Evolutionary conservation across 2,329 filamentous ascomycete genomes (phyloP), one percentile per base, ranked within the genome.

Genomic region (Ophiosphaerella narmari): DNA sequence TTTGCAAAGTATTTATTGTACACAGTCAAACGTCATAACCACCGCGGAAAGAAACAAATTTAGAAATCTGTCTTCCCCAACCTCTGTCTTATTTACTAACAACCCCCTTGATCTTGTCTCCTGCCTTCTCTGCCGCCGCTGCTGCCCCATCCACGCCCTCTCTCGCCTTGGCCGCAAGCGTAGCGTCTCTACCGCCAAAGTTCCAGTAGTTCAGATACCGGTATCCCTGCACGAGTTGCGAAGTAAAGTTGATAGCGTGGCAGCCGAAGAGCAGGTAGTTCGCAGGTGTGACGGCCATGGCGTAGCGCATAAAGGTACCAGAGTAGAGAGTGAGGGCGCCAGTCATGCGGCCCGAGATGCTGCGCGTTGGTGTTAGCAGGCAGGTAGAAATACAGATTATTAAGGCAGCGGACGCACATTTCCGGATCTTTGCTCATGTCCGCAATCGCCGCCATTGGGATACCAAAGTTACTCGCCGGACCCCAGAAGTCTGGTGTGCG

Each of bases 191-290:
- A 26, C 78, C 78, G 16, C 78, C 78, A 55, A 78, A 71, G 36
- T 81, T 75, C 80, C 80, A 85, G 74, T 85, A 85, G 63, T 81
- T 80, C 55, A 85, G 54, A 66, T 83, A 87, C 46, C 85, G 77
- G 74, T 86, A 86, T 16, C 78, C 83, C 69, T 87, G 85, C 29
- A 80, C 81, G 38, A 77, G 59, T 72, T 87, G 85, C 39, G 82
- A 82, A 57, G 73, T 74, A 73, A 85, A 86, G 75, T 87, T 87
- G 74, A 86, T 79, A 53, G 82, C 74, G 73, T 87, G 85, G 76
- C 84, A 87, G 58, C 81, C 84, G 72, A 87, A 87, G 48, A 87
- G 82, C 57, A 87, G 82, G 76, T 86, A 86, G 76, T 87, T 87
- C 65, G 77, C 78, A 35, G 85, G 85, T 13, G 77, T 76, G 48